Evolutionary conservation across 2,329 filamentous ascomycete genomes (phyloP).

Genomic region (Corynespora cassiicola): DNA sequence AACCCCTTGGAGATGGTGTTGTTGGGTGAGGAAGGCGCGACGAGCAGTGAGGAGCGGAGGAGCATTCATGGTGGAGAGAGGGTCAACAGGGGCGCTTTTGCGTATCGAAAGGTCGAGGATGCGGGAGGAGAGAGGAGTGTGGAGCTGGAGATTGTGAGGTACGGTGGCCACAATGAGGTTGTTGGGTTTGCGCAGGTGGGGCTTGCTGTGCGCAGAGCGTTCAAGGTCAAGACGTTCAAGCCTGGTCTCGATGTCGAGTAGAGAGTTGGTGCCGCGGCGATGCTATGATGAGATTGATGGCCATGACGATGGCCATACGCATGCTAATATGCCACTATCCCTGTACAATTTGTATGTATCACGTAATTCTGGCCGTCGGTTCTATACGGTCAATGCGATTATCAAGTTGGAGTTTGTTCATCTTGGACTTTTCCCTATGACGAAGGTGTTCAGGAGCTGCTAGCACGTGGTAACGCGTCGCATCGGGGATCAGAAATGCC

Average conservation of each 20-base stretch:
- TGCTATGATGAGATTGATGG: background rate
- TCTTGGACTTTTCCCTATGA: too few relatives aligned
- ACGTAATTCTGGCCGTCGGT: too few relatives aligned
- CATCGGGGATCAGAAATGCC: too few relatives aligned
- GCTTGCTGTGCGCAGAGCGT: slow-evolving; percentile 70
- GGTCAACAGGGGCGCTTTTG: slow-evolving; percentile 44
- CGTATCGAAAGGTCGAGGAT: slow-evolving; percentile 40
- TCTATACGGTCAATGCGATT: too few relatives aligned
- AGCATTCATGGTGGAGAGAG: slow-evolving; percentile 39
- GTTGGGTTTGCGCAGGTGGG: slow-evolving; percentile 70
- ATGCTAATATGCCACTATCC: background rate
- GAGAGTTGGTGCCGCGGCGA: slow-evolving; percentile 3
- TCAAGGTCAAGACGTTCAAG: slow-evolving; percentile 51
- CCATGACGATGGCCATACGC: background rate
- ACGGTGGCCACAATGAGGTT: slow-evolving; percentile 69
- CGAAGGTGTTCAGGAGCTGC: too few relatives aligned
- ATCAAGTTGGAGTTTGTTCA: too few relatives aligned
- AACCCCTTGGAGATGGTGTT: slow-evolving; percentile 30
- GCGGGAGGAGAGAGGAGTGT: slow-evolving; percentile 35
- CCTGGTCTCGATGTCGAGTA: slow-evolving; percentile 38
- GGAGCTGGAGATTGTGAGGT: slow-evolving; percentile 51
- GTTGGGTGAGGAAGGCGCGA: slow-evolving; percentile 35
- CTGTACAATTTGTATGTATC: background rate
- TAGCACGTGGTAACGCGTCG: too few relatives aligned
- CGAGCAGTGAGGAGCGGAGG: slow-evolving; percentile 29